Conservation (phyloP, 148 eudicot species). For the Persicaria maculosa region DNA sequence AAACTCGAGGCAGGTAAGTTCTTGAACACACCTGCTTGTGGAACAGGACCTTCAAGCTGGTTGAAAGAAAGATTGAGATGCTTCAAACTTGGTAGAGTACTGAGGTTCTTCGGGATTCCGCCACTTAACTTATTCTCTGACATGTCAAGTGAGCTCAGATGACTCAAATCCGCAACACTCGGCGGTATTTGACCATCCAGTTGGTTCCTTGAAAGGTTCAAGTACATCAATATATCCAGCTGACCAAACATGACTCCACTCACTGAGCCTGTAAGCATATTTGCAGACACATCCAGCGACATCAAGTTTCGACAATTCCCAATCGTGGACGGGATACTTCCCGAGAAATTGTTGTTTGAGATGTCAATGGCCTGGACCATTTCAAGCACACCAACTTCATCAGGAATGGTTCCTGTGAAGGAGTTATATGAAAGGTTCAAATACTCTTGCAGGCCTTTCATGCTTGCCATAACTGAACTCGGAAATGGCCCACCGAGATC, state of each 20-base stretch:
- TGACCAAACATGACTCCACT: conserved; percentile 26
- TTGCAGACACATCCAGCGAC: conserved; percentile 56
- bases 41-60: conserved; percentile 74
- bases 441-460: conserved; percentile 51
- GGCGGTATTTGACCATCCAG: conserved; percentile 54
- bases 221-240: conserved; percentile 30
- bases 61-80: conserved; percentile 66
- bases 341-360: conserved; percentile 67
- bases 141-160: conserved; percentile 50
- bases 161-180: conserved; percentile 32
- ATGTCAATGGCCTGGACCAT: conserved; percentile 80
- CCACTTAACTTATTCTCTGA: conserved; percentile 58
- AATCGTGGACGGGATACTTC: conserved; percentile 50
- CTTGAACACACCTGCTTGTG: conserved; percentile 35
- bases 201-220: conserved; percentile 64
- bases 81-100: conserved; percentile 33
- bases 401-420: conserved; percentile 47
- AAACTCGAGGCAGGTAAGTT: conserved; percentile 41
- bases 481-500: conserved; percentile 53
- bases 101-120: conserved; percentile 46
- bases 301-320: conserved; percentile 58
- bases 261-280: conserved; percentile 47
- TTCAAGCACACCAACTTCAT: conserved; percentile 51
- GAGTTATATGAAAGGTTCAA: conserved; percentile 60
- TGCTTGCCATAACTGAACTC: conserved; percentile 36